Base-by-base conservation (phyloP, 2,329 filamentous ascomycete species). In the Plenodomus biglobosus region DNA sequence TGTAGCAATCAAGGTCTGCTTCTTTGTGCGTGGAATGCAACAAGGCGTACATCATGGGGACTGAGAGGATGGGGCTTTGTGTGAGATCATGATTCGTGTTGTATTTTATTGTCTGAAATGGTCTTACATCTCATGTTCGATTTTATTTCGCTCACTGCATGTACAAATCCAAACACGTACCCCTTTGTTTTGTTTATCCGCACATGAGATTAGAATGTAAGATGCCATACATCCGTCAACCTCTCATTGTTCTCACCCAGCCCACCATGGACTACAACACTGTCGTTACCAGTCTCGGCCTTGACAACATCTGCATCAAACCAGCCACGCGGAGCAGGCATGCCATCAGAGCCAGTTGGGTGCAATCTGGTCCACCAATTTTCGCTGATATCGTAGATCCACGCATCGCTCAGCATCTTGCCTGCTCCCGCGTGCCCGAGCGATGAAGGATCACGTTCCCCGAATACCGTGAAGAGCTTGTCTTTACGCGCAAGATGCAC, bases 381-480 rank as follows among this genome's bases (percentile, higher is more conserved):
- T 38, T 69, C 66, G 20, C 48, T 57, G 18, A 72, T 62, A 16
- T 72, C 68, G 45, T 68, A 82, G 0, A 71, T 65, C 80, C 80
- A 83, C 1, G 75, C 71, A 61, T 83, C 78, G 2, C 60, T 58
- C 38, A 81, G 51, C 79, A 83, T 82, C 64, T 81, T 82, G 0
- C 80, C 80, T 0, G 80, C 80, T 1, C 79, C 80, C 39, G 75
- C 74, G 59, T 83, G 80, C 0, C 80, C 80, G 8, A 80, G 59
- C 1, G 71, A 72, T 47, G 76, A 80, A 0, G 80, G 80, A 60
- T 82, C 78, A 2, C 69, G 71, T 58, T 83, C 80, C 3, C 80
- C 79, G 55, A 83, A 82, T 43, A 80, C 35, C 0, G 78, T 82
- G 2, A 82, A 59, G 11, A 82, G 60, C 37, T 61, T 72, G 3